Evolutionary conservation across 176 grass and related monocot species (phyloP).

Genomic region (Cymbopogon citratus): DNA sequence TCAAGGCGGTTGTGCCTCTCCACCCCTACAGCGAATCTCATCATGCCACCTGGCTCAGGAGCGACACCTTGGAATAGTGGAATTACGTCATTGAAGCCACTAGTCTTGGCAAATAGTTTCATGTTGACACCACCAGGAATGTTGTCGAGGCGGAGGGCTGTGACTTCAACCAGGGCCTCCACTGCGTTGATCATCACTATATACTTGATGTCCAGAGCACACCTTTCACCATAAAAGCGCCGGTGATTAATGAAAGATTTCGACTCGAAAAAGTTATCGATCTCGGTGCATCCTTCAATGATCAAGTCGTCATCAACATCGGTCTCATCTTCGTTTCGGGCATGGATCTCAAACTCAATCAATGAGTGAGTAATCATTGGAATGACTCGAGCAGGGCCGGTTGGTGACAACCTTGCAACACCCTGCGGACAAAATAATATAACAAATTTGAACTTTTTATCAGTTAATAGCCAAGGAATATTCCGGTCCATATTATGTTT

Average conservation of each 20-base stretch:
- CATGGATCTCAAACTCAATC: slow-evolving; percentile 18
- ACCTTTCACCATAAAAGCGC: not conserved
- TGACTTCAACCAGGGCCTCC: not conserved
- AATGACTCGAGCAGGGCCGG: slow-evolving; percentile 17
- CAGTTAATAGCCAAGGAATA: not conserved
- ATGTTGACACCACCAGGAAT: not conserved
- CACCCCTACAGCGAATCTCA: not conserved
- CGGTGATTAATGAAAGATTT: not conserved
- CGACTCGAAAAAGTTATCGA: not conserved
- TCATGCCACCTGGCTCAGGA: not conserved
- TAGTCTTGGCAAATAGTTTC: slow-evolving; percentile 19
- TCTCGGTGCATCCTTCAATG: slow-evolving; percentile 18
- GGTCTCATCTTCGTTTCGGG: not conserved
- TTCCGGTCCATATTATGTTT: too few species aligned
- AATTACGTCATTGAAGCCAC: not conserved
- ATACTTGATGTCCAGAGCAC: slow-evolving; percentile 25
- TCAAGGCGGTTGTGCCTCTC: not conserved
- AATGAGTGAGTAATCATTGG: not conserved
- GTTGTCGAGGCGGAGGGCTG: not conserved
- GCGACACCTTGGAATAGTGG: not conserved
- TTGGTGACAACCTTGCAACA: not conserved
- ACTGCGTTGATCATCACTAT: not conserved
- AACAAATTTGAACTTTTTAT: not conserved
- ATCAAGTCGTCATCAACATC: not conserved
- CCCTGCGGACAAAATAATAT: slow-evolving; percentile 7